Base-by-base conservation (phyloP, 352 stramenopile species). In the Phytopythium vexans region DNA sequence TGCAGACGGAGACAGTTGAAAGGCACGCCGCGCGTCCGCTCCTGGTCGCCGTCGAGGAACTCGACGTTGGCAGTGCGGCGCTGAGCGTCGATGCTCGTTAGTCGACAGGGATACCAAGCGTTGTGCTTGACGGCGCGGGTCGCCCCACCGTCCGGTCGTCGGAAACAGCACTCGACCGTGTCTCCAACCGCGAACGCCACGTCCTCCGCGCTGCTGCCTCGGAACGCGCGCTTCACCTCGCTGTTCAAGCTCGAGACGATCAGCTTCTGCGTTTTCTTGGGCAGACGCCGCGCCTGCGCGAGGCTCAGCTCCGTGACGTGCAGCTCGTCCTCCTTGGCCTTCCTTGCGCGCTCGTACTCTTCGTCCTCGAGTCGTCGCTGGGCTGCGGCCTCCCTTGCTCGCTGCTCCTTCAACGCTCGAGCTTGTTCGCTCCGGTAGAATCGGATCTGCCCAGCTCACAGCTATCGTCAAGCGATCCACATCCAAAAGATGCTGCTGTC, bases 351-450 rank as follows among this genome's bases (percentile, higher is more conserved):
- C 6, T 66, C 51, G 21, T 83, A 64, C 16, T 88, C 76, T 10
- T 64, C 64, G 1, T 81, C 64, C 50, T 88, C 72, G 12, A 70
- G 52, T n/a, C 72, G 66, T 5, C 66, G 49, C 41, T 77, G 78
- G 0, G 62, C 74, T 3, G 74, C 72, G 8, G 69, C 70, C 50
- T 86, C 74, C 16, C 62, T 56, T 0, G 60, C 66, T 46, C 77
- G 51, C 6, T 71, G 61, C 34, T 87, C 78, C 7, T 72, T 72
- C 10, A 87, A 76, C 8, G 51, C 56, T 6, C 56, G 62, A 8
- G 76, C 74, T 43, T 86, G 74, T 12, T 77, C 64, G 39, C 70
- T 69, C 46, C 78, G 72, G 59, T 86, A 89, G 15, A 49, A 52
- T n/a, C 76, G 74, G 21, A 89, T 83, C 78, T 89, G 36, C 32